Evolutionary conservation across 2,329 filamentous ascomycete species (phyloP).

Genomic region (Stagonosporopsis chrysanthemi): DNA sequence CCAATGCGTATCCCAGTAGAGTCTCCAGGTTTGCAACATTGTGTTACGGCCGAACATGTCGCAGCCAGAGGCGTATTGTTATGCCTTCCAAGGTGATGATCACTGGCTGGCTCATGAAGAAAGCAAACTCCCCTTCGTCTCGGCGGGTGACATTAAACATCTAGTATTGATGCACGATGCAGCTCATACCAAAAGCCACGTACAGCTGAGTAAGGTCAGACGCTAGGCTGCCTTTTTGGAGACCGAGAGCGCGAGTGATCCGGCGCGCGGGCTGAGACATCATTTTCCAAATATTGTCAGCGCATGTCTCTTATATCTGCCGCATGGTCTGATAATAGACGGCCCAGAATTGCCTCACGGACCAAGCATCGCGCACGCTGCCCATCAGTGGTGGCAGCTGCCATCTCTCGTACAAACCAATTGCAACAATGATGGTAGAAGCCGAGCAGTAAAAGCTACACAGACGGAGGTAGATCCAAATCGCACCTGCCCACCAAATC

Average conservation of each 20-base stretch:
- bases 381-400: slow-evolving; percentile 4
- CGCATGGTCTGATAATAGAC: slow-evolving; percentile 4
- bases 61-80: background rate
- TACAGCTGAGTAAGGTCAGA: background rate
- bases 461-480: slow-evolving; percentile 3
- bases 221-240: background rate
- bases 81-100: background rate
- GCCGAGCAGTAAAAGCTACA: background rate
- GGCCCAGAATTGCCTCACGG: slow-evolving; percentile 4
- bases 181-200: background rate
- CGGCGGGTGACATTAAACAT: slow-evolving; percentile 3
- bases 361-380: background rate
- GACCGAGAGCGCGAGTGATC: background rate
- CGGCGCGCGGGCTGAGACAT: background rate
- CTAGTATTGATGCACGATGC: slow-evolving; percentile 1
- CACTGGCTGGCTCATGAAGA: slow-evolving; percentile 8
- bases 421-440: background rate
- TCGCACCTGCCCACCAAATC: background rate
- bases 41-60: background rate
- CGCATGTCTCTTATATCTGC: background rate
- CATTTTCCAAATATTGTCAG: background rate
- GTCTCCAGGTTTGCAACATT: background rate
- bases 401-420: background rate
- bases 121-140: background rate
- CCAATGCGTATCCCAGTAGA: background rate